Evolutionary conservation across 106 monocot species (phyloP), one percentile per base, ranked within the genome.

Genomic region (Dendrobium officinale): DNA sequence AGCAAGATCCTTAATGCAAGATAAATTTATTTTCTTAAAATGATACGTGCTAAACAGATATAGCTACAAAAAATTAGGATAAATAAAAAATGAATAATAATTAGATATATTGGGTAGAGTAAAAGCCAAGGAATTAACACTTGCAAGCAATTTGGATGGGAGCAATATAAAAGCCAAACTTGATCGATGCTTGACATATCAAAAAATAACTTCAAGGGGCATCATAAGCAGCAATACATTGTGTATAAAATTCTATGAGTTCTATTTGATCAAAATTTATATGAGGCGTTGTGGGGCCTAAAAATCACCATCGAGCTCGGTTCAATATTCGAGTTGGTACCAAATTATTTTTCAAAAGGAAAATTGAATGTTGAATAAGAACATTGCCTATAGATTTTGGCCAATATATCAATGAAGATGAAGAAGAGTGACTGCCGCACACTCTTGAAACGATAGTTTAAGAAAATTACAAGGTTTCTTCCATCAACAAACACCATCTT

Each of bases 1-100:
- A 70, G 68, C 31, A 70, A 68, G 61, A 61, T 70, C 19, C 74
- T 16, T 18, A 74, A 44, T 74, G 20, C 20, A 74, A 74, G 43
- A 42, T 74, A 20, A 42, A 42, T 74, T 41, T 74, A n/a, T 42
- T 74, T 41, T 37, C 73, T 41, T 42, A 73, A 68, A 42, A 16
- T 73, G 42, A 73, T 18, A 37, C 37, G 59, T 67, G 27, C 42
- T 73, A 73, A 73, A 48, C 2, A 41, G 10, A 73, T 4, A 70
- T 70, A 33, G 33, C 70, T 31, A 16, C 10, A 31, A 70, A 6
- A 70, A 37, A 41, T 73, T 5, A 73, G 17, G 4, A 9, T 68
- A 26, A 68, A 73, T 73, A 41, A 73, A 42, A 10, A 5, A 37
- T 22, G 18, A 42, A 3, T 5, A 73, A 42, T 73, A 73, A 0